A percentile compares a stretch with the other conserved stretches of the same genome.
These are phyloP conservation scores for Rusavskia elegans DNA, from an alignment of 495 filamentous ascomycete genomes.

Conservation along the genomic window DNA sequence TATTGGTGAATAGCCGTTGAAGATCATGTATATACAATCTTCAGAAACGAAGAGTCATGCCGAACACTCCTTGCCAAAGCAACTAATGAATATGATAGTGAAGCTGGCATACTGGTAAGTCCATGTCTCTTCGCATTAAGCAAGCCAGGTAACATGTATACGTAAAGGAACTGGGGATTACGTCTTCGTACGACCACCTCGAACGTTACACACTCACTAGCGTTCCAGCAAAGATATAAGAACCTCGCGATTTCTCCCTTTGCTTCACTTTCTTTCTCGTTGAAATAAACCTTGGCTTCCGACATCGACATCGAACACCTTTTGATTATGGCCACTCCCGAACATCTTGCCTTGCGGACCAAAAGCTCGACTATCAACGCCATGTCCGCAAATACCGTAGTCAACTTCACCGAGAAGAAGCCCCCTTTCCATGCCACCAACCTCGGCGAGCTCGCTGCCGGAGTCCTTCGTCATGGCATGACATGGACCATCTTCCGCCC, in stretches of 20 bases:
- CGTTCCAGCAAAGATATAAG: background rate
- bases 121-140: too few relatives aligned
- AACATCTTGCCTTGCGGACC: background rate
- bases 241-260: background rate
- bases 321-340: too few relatives aligned
- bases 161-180: too few relatives aligned
- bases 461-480: conserved; percentile 20
- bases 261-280: background rate
- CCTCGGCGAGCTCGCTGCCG: conserved; percentile 14
- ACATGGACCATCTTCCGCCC: conserved; percentile 19
- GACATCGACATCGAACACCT: too few relatives aligned
- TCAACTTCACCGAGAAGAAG: background rate
- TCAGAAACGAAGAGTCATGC: too few relatives aligned
- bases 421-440: conserved; percentile 16
- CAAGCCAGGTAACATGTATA: too few relatives aligned
- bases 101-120: too few relatives aligned
- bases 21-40: too few relatives aligned
- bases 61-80: too few relatives aligned
- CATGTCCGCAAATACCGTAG: background rate
- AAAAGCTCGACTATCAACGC: background rate
- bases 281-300: background rate
- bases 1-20: too few relatives aligned
- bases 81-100: too few relatives aligned
- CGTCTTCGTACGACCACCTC: too few relatives aligned
- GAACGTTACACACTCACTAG: background rate